phyloP scores from a whole-genome alignment of 257 asterid genomes.

The Solanum dulcamara region DNA sequence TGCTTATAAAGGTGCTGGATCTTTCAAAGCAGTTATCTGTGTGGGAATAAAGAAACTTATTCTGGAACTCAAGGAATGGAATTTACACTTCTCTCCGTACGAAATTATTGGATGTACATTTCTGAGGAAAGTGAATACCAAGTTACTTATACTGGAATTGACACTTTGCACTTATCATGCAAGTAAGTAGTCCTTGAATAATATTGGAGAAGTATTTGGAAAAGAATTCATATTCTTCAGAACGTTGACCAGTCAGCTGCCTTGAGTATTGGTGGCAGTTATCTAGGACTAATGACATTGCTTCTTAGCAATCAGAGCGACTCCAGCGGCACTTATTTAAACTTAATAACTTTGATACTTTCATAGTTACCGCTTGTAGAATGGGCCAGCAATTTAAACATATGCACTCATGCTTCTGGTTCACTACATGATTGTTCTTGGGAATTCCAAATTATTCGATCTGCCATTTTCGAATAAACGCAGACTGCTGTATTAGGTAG shows the following conservation, averaged over 20 bases:
- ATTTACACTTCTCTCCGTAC: background rate
- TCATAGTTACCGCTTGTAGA: background rate
- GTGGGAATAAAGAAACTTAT: background rate
- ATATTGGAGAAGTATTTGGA: background rate
- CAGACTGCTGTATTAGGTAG: background rate
- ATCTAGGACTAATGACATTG: background rate
- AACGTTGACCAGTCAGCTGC: background rate
- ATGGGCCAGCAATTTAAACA: background rate
- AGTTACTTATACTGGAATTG: background rate
- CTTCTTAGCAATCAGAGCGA: background rate
- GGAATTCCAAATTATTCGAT: background rate
- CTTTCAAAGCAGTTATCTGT: background rate
- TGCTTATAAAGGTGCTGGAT: background rate
- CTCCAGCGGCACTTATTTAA: background rate
- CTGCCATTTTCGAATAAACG: background rate
- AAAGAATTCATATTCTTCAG: background rate
- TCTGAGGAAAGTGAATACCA: background rate
- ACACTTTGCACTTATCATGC: background rate
- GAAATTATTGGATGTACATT: background rate
- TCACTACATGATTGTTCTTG: background rate
- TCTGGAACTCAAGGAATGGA: background rate
- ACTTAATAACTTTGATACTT: background rate
- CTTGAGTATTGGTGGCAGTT: background rate
- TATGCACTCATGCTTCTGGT: background rate
- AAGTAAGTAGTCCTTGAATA: background rate